Evolutionary conservation across 129 eudicot genomes (phyloP), one percentile per base, ranked within the genome.

Genomic region (Saposhnikovia divaricata): DNA sequence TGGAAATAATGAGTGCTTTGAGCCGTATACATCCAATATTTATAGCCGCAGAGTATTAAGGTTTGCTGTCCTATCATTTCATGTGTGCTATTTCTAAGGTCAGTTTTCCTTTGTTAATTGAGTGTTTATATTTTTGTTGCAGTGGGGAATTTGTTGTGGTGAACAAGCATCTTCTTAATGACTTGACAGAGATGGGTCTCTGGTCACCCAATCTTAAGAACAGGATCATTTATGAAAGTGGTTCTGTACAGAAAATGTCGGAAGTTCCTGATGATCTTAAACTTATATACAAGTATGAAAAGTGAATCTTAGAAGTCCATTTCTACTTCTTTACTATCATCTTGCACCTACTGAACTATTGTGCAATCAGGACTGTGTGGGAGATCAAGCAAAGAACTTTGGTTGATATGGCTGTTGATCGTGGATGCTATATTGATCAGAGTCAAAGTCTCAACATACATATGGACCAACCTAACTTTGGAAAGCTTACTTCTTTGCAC

Each of bases 131-230:
- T 16, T 75, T 37, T 69, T 77, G 2, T 55, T 82, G 37, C 97
- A 95, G 99, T 85, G 99, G 97, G 73, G 96, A 95, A 82, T 95
- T 95, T 85, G 99, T 95, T 40, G 99, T 95, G 84, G 97, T 95
- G 69, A 95, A 95, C 90, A 95, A 95, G 75, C 99, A 95, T 87
- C 86, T 95, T 74, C 87, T 95, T 59, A 84, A 92, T 81, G 99
- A 95, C 87, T 80, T 95, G 75, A 95, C 96, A 23, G 99, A 92
- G 81, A 90, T 90, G 96, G 99, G 99, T 28, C 86, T 95, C 27
- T 95, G 97, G 99, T 85, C 93, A 47, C 95, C 97, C 19, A 72
- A 87, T 69, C 83, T 95, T 31, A 95, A 95, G 91, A 95, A 95
- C 83, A 86, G 86, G 89, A 95, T 95, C 1, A 86, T 95, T 14